phyloP scores from a whole-genome alignment of 306 rosid species.

The Pueraria montana region DNA sequence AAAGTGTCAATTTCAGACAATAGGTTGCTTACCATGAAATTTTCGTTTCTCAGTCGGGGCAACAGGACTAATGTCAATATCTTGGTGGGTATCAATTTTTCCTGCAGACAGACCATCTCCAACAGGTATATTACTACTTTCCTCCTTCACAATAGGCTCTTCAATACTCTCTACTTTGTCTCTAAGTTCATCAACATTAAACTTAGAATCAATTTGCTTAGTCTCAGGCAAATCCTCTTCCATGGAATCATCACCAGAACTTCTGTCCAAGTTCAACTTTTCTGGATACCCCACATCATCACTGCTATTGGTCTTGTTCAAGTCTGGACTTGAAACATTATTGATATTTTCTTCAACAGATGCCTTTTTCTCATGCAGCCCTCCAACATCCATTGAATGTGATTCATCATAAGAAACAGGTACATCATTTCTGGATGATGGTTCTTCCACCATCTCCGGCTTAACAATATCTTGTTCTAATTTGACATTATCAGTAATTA shows the following conservation, averaged over 20 bases:
- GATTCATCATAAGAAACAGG: slow-evolving; percentile 77
- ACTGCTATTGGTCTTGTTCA: slow-evolving; percentile 57
- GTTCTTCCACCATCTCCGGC: slow-evolving; percentile 98
- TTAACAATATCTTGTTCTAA: slow-evolving; percentile 93
- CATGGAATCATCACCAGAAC: slow-evolving; percentile 99
- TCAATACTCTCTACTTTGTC: slow-evolving; percentile 61
- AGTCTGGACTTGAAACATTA: slow-evolving; percentile 60
- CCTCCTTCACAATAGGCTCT: slow-evolving; percentile 63
- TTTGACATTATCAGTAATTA: slow-evolving; percentile 98
- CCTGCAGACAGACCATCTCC: slow-evolving; percentile 66
- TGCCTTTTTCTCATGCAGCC: slow-evolving; percentile 55
- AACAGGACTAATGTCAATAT: slow-evolving; percentile 59
- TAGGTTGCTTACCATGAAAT: slow-evolving; percentile 72
- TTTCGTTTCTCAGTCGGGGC: slow-evolving; percentile 80
- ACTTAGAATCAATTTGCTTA: slow-evolving; percentile 82
- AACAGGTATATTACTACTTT: slow-evolving; percentile 53
- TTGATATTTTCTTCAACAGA: slow-evolving; percentile 56
- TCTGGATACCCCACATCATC: slow-evolving; percentile 85
- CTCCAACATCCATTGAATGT: slow-evolving; percentile 73
- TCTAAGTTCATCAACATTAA: slow-evolving; percentile 66
- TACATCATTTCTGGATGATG: slow-evolving; percentile 83
- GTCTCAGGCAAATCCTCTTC: slow-evolving; percentile 92
- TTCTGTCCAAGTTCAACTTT: slow-evolving; percentile 92
- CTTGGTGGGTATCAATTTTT: slow-evolving; percentile 61
- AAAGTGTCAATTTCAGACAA: neutral